Percentiles rank a stretch among this genome's conserved stretches.
phyloP scores from a whole-genome alignment of 352 stramenopile genomes.

The Pythium sp. region DNA sequence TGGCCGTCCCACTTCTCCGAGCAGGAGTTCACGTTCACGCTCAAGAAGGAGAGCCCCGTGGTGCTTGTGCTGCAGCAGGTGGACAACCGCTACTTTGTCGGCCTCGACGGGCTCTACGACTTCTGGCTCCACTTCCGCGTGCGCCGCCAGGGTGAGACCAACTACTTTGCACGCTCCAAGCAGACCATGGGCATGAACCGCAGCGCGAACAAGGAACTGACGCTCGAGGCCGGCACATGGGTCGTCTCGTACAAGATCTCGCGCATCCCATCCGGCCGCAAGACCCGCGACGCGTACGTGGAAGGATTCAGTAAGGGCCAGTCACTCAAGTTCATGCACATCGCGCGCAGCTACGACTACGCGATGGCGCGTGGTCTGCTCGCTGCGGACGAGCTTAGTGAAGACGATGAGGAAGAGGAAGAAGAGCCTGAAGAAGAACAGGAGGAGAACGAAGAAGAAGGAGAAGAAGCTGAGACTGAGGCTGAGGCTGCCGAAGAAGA shows the following conservation, averaged over 20 bases:
- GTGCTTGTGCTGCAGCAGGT: constrained; percentile 37
- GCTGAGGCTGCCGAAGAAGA: not conserved
- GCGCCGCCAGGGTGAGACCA: constrained; percentile 21
- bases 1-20: constrained; percentile 28
- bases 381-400: constrained; percentile 4
- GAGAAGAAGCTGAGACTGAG: constrained; percentile 16
- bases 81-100: constrained; percentile 35
- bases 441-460: constrained; percentile 7
- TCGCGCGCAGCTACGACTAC: constrained; percentile 34
- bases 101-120: constrained; percentile 36
- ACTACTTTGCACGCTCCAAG: constrained; percentile 27
- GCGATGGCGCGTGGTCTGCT: constrained; percentile 18
- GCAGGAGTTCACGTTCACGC: constrained; percentile 28
- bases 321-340: constrained; percentile 32
- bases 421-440: not conserved
- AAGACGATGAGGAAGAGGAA: not conserved
- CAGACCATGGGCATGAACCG: constrained; percentile 25
- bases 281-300: constrained; percentile 22
- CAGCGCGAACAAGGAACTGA: constrained; percentile 34
- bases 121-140: constrained; percentile 36
- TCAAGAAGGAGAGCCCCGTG: constrained; percentile 19
- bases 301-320: constrained; percentile 18
- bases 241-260: constrained; percentile 28
- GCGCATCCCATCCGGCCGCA: constrained; percentile 13
- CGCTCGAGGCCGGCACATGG: constrained; percentile 26